A percentile compares a stretch with the other conserved stretches of the same genome.
These are phyloP conservation scores for Diutina rugosa DNA, from an alignment of 1,139 yeast species.

Conservation along the genomic window DNA sequence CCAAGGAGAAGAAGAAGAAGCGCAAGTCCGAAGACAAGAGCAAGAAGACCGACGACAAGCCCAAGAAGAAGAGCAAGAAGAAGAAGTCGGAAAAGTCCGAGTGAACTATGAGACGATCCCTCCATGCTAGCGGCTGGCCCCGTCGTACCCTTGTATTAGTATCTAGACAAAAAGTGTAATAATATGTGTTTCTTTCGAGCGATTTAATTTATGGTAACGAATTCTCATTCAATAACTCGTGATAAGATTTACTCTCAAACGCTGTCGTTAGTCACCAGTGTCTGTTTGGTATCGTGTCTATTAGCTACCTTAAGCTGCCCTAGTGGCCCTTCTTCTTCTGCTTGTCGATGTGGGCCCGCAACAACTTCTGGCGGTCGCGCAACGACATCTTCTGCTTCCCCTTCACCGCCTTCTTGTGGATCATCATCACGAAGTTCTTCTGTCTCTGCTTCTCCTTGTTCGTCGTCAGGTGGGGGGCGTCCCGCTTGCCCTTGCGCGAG, in stretches of 20 bases:
- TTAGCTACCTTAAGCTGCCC: not conserved
- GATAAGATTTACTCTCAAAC: no score
- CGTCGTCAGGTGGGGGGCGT: slow-evolving; percentile 75
- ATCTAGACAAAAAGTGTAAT: not conserved
- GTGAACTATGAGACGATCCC: not conserved
- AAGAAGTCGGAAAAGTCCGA: not conserved
- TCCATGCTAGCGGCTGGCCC: not conserved
- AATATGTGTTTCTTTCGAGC: not conserved
- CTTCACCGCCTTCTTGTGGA: slow-evolving; percentile 86
- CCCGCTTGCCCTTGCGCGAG: slow-evolving; percentile 74
- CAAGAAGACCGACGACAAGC: not conserved
- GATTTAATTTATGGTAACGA: no score
- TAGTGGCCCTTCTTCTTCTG: slow-evolving; percentile 57
- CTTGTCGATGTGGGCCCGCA: slow-evolving; percentile 75
- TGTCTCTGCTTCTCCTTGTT: slow-evolving; percentile 91
- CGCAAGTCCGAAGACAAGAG: not conserved
- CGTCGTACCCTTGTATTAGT: not conserved
- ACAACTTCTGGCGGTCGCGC: slow-evolving; percentile 78
- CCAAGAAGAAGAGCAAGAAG: not conserved
- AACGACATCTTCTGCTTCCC: slow-evolving; percentile 87
- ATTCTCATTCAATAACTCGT: no score
- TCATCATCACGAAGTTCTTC: slow-evolving; percentile 98
- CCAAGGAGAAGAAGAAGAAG: not conserved
- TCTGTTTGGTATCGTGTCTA: not conserved
- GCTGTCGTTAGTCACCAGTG: no score